A percentile compares a stretch with the other conserved stretches of the same genome.
phyloP scores from a whole-genome alignment of 345 rosid genomes.

The Arabidopsis arenosa region DNA sequence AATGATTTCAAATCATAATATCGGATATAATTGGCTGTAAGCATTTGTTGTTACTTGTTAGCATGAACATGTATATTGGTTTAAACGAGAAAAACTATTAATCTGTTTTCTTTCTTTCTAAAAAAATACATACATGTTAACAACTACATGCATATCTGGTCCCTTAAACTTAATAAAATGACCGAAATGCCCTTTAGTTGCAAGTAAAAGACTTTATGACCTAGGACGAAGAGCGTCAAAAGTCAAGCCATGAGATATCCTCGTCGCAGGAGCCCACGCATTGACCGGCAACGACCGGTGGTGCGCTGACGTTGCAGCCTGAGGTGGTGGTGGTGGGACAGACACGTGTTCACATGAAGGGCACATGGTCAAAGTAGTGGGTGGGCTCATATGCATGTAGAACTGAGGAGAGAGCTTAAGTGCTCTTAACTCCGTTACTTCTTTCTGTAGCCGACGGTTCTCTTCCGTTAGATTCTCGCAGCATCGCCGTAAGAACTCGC shows the following conservation, averaged over 20 bases:
- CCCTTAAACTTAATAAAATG: slow-evolving; percentile 27
- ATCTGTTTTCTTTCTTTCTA: slow-evolving; percentile 11
- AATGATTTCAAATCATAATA: neutral
- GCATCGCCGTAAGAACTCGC: slow-evolving; percentile 93
- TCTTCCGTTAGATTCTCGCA: slow-evolving; percentile 97
- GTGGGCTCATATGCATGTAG: slow-evolving; percentile 99
- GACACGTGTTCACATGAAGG: slow-evolving; percentile 95
- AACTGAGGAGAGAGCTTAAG: slow-evolving; percentile 95
- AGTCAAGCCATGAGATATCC: slow-evolving; percentile 50
- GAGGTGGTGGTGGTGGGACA: slow-evolving; percentile 58
- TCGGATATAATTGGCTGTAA: neutral
- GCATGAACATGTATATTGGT: slow-evolving; percentile 23
- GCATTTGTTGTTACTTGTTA: slow-evolving; percentile 27
- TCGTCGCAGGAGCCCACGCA: slow-evolving; percentile 56
- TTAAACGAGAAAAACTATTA: slow-evolving; percentile 2
- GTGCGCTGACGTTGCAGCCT: slow-evolving; percentile 43
- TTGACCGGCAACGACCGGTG: slow-evolving; percentile 54
- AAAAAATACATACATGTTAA: slow-evolving; percentile 40
- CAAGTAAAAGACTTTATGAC: slow-evolving; percentile 41
- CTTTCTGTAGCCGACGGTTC: slow-evolving; percentile 93
- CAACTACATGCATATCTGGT: slow-evolving; percentile 30
- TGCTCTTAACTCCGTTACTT: slow-evolving; percentile 92
- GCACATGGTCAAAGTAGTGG: slow-evolving; percentile 98
- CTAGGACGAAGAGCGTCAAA: slow-evolving; percentile 62
- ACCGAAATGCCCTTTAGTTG: slow-evolving; percentile 30